Evolutionary conservation across 148 eudicot genomes (phyloP).

Genomic region (Chenopodium berlandieri): DNA sequence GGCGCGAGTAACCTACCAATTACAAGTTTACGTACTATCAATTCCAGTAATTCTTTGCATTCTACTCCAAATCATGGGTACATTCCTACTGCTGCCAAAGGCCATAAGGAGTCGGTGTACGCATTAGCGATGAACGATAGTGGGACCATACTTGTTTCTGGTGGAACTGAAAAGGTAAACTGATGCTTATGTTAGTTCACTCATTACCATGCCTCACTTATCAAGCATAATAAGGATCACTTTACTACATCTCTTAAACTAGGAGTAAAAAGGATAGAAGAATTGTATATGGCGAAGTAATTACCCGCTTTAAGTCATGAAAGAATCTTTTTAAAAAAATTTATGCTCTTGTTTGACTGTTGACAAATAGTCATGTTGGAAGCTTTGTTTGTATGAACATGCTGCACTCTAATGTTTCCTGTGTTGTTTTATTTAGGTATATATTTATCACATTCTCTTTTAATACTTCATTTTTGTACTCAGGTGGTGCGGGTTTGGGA

Average conservation of each 20-base stretch:
- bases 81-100: constrained; percentile 83
- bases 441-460: background rate
- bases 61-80: constrained; percentile 68
- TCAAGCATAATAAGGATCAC: background rate
- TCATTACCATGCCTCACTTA: constrained; percentile 2
- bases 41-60: constrained; percentile 72
- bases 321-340: background rate
- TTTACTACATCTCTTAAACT: background rate
- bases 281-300: background rate
- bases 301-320: background rate
- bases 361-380: background rate
- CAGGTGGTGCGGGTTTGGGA: constrained; percentile 99
- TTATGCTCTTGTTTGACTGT: background rate
- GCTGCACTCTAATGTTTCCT: background rate
- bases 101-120: constrained; percentile 97
- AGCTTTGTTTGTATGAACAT: constrained; percentile 4
- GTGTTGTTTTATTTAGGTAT: background rate
- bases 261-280: background rate
- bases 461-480: constrained; percentile 16
- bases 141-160: constrained; percentile 93
- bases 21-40: constrained; percentile 64
- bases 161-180: constrained; percentile 96
- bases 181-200: constrained; percentile 1
- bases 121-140: constrained; percentile 91
- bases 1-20: constrained; percentile 43